These are phyloP conservation scores for Saccharomyces hybrid DNA, from an alignment of 1,139 yeast species.

Conservation along the genomic window DNA sequence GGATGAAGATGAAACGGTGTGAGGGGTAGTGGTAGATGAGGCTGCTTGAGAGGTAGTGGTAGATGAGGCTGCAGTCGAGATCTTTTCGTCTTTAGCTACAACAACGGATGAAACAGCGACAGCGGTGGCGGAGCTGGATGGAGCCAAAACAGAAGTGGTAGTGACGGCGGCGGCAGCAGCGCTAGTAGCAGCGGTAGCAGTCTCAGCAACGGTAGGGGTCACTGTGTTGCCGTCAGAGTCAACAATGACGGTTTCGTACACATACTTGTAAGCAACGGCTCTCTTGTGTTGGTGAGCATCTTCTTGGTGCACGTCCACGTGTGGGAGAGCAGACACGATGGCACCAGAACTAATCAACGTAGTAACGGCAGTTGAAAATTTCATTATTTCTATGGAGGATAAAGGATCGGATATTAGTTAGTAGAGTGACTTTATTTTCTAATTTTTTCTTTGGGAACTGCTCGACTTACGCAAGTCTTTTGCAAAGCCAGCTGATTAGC, in stretches of 20 bases:
- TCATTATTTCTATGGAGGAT: constrained; percentile 27
- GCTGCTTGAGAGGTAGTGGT: constrained; percentile 15
- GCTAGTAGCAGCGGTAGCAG: constrained; percentile 8
- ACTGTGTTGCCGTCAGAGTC: constrained; percentile 53
- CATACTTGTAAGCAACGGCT: constrained; percentile 73
- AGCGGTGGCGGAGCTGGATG: constrained; percentile 11
- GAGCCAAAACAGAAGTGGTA: constrained; percentile 19
- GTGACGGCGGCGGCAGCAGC: constrained; percentile 16
- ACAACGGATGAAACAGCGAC: background rate
- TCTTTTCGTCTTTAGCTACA: background rate
- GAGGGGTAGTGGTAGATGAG: constrained; percentile 17
- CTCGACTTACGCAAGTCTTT: background rate
- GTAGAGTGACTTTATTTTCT: background rate
- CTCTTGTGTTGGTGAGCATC: constrained; percentile 57
- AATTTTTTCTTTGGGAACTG: background rate
- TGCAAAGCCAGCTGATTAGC: background rate
- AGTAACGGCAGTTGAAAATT: constrained; percentile 31
- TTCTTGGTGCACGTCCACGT: constrained; percentile 20
- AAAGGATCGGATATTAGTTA: constrained; percentile 10
- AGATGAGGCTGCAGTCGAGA: background rate
- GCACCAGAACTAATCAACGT: constrained; percentile 7
- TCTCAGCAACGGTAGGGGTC: constrained; percentile 4
- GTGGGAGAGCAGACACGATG: constrained; percentile 20
- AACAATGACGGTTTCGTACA: constrained; percentile 68
- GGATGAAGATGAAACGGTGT: constrained; percentile 26